Conservation (phyloP, 345 rosid genomes). For the Alliaria petiolata region DNA sequence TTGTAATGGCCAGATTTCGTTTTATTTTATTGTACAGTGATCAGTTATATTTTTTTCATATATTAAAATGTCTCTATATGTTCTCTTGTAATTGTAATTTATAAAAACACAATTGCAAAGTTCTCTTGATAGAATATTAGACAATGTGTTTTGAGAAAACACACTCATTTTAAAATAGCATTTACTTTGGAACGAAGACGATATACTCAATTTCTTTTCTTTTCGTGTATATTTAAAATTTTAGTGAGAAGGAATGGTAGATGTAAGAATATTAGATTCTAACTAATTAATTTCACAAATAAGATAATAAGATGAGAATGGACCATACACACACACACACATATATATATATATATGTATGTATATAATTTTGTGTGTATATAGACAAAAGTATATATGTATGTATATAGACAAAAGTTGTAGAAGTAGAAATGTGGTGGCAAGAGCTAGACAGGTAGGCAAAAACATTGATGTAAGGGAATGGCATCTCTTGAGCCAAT, state of each 20-base stretch:
- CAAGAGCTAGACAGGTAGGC: conserved; percentile 32
- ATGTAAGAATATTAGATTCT: not conserved
- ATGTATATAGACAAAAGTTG: conserved; percentile 22
- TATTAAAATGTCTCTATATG: not conserved
- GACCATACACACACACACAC: not conserved
- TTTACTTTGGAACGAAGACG: not conserved
- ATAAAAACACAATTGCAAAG: not conserved
- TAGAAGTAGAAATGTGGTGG: conserved; percentile 31
- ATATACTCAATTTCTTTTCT: not conserved
- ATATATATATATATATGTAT: not conserved
- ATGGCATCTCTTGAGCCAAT: conserved; percentile 28
- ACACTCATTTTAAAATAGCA: not conserved
- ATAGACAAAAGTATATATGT: conserved; percentile 23
- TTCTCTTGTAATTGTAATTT: no score
- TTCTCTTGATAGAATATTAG: not conserved
- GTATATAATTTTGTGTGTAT: not conserved
- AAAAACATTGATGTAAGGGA: conserved; percentile 25
- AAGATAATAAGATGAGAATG: conserved; percentile 5
- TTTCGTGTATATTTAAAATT: not conserved
- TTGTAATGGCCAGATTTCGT: no score
- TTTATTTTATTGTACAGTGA: not conserved
- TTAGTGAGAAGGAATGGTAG: not conserved
- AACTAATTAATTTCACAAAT: not conserved
- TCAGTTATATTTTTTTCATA: not conserved
- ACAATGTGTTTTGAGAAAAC: not conserved